Base-by-base conservation (phyloP, 2,329 filamentous ascomycete species). In the Coniochaeta sp. region DNA sequence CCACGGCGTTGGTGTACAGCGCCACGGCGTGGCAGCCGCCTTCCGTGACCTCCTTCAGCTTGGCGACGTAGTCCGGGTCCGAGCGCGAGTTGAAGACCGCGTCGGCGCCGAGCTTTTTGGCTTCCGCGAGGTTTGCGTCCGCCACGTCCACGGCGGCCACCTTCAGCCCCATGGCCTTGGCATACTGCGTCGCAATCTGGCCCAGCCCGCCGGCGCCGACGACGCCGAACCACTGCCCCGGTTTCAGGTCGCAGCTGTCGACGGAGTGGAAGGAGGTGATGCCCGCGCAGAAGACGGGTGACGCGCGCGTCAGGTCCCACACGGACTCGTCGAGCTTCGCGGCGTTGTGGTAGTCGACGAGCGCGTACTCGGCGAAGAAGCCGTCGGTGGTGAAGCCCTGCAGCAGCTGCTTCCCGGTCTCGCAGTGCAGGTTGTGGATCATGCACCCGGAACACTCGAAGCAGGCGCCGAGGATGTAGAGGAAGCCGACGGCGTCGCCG, bases 231-330 rank as follows among this genome's bases (percentile, higher is more conserved):
- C 71, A 75, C 62, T 75, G 67, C 7, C 73, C 73, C 0, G 69
- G 65, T 19, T 68, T 71, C 22, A 74, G 68, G 16, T 69, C 69
- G 56, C 70, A 74, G 60, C 72, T 70, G 58, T 75, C 71, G 28
- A 77, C 69, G 14, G 72, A 71, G 61, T 75, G 72, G 64, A 74
- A 77, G 2, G 73, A 73, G 1, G 79, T 81, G 57, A 81, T 75
- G 1, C 79, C 79, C 1, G 80, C 79, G 63, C 80, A 81, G 64
- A 82, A 79, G 5, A 82, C 64, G 17, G 78, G 75, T 36, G 77
- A 71, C 4, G 72, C 68, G 17, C 63, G 69, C 52, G 69, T 69
- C 54, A 75, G 67, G 50, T 75, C 70, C 58, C 64, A 64, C 10
- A 72, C 62, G 10, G 57, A 62, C 38, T 74, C 66, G 22, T 77